Conservation (phyloP, 306 rosid genomes). For the Malus sieversii region DNA sequence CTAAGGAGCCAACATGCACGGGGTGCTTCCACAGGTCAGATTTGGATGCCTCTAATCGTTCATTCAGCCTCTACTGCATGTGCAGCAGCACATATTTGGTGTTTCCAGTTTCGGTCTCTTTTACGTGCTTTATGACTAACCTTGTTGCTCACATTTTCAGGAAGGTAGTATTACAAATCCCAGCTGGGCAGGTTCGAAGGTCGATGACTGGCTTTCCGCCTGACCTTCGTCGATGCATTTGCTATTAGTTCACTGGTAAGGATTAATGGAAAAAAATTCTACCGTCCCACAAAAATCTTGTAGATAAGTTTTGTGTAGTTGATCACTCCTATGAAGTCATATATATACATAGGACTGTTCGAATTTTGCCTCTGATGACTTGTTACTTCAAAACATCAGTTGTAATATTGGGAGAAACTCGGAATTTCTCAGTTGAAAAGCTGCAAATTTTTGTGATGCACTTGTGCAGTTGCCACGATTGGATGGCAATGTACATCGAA, state of each 20-base stretch:
- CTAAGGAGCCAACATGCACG: slow-evolving; percentile 25
- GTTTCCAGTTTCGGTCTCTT: slow-evolving; percentile 25
- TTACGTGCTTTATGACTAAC: slow-evolving; percentile 16
- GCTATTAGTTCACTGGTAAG: not conserved
- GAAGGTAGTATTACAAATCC: slow-evolving; percentile 19
- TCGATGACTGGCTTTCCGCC: slow-evolving; percentile 7
- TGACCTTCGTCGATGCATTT: slow-evolving; percentile 1
- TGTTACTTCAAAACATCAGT: not conserved
- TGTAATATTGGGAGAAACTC: not conserved
- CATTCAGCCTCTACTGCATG: not conserved
- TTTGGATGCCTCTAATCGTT: slow-evolving; percentile 13
- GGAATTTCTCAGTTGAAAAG: not conserved
- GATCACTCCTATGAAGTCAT: not conserved
- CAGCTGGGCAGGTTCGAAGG: not conserved
- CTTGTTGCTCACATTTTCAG: slow-evolving; percentile 24
- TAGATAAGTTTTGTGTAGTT: slow-evolving; percentile 23
- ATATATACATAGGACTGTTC: not conserved
- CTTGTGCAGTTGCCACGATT: too few species aligned
- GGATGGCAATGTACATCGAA: too few species aligned
- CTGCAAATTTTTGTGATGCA: not conserved
- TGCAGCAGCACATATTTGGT: not conserved
- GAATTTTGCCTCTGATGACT: not conserved
- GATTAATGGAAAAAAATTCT: not conserved
- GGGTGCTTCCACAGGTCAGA: slow-evolving; percentile 28
- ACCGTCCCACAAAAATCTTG: slow-evolving; percentile 20